These are phyloP conservation scores for Mycena filopes DNA, from an alignment of 768 basidiomycete species.

Conservation along the genomic window DNA sequence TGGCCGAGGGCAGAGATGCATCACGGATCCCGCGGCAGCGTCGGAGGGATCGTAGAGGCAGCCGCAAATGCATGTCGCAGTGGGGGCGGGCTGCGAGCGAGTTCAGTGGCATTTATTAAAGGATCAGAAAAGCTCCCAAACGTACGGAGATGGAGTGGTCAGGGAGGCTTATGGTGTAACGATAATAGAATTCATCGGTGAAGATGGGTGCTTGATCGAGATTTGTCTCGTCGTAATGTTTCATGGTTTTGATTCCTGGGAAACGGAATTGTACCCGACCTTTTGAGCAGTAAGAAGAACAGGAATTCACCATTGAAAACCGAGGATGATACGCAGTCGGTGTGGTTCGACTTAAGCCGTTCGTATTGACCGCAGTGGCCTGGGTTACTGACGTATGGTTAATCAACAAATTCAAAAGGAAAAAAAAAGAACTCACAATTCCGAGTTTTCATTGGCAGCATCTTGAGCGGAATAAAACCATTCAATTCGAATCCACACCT, in stretches of 20 bases:
- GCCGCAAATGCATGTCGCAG: constrained; percentile 56
- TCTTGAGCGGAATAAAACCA: constrained; percentile 70
- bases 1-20: constrained; percentile 69
- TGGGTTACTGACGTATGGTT: constrained; percentile 45
- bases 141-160: constrained; percentile 49
- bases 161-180: constrained; percentile 55
- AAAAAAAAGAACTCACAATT: constrained; percentile 54
- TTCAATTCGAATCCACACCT: constrained; percentile 66
- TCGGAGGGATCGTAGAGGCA: constrained; percentile 58
- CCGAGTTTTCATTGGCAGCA: constrained; percentile 52
- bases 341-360: constrained; percentile 58
- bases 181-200: constrained; percentile 54
- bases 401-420: not conserved
- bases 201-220: constrained; percentile 53
- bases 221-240: constrained; percentile 50
- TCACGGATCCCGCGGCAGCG: constrained; percentile 40
- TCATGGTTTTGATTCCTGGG: constrained; percentile 49
- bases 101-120: not conserved
- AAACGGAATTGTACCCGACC: not conserved
- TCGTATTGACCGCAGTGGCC: constrained; percentile 57
- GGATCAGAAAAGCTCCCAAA: not conserved
- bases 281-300: not conserved
- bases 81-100: constrained; percentile 53
- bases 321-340: constrained; percentile 57
- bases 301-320: constrained; percentile 56